phyloP scores from a whole-genome alignment of 2,329 filamentous ascomycete species.

The Chaetomium globosum region DNA sequence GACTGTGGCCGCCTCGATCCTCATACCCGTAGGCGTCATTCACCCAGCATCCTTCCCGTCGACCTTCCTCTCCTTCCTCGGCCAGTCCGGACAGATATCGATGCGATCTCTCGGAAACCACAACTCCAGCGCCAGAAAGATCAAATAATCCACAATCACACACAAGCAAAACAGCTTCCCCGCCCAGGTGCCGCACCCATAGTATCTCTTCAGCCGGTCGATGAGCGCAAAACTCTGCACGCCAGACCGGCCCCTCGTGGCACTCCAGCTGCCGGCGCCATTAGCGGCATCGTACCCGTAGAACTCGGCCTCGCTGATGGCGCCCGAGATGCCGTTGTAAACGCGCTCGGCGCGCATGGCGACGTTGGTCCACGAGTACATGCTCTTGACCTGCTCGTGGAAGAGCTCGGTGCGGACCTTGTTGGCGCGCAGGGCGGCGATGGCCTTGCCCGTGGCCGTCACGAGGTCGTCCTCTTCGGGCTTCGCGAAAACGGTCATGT shows the following conservation, averaged over 20 bases:
- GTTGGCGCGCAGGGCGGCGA: slow-evolving; percentile 80
- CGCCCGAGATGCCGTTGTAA: slow-evolving; percentile 88
- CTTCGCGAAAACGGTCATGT: slow-evolving; percentile 97
- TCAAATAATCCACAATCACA: slow-evolving; percentile 88
- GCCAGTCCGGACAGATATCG: slow-evolving; percentile 90
- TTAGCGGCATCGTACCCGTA: slow-evolving; percentile 75
- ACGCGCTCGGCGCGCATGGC: slow-evolving; percentile 91
- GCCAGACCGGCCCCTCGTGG: slow-evolving; percentile 66
- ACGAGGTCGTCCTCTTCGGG: slow-evolving; percentile 96
- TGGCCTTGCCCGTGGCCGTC: slow-evolving; percentile 83
- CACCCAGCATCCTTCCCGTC: slow-evolving; percentile 37
- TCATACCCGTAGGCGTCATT: neutral
- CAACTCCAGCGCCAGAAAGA: slow-evolving; percentile 86
- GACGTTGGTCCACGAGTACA: slow-evolving; percentile 99
- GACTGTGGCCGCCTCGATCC: neutral
- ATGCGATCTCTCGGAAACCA: slow-evolving; percentile 83
- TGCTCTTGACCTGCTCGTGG: slow-evolving; percentile 94
- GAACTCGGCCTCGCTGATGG: slow-evolving; percentile 82
- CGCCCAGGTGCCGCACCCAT: slow-evolving; percentile 97
- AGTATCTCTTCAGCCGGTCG: slow-evolving; percentile 92
- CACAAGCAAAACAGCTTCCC: slow-evolving; percentile 96
- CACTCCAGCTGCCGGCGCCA: slow-evolving; percentile 62
- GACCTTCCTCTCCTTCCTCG: slow-evolving; percentile 63
- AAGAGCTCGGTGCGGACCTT: slow-evolving; percentile 90
- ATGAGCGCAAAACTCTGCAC: slow-evolving; percentile 90